Evolutionary conservation across 139 green algal species (phyloP).

Genomic region (Protoeuglena noctilucae): DNA sequence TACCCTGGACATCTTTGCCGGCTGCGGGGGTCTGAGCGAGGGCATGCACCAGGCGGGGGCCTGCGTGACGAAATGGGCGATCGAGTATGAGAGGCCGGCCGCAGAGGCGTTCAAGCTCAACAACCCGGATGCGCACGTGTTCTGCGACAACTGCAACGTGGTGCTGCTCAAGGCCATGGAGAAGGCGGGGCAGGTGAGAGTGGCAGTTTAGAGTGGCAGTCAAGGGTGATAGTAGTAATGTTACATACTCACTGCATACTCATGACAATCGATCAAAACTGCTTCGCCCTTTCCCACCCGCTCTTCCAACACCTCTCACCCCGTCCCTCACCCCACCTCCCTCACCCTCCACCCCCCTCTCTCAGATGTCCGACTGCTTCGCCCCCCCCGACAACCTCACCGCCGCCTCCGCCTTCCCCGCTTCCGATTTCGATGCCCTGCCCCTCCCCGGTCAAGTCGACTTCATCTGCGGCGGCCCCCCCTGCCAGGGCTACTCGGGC

Average conservation of each 20-base stretch:
- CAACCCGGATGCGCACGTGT: slow-evolving; percentile 57
- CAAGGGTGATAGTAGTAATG: no score
- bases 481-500: slow-evolving; percentile 92
- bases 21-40: slow-evolving; percentile 82
- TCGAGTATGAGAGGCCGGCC: slow-evolving; percentile 83
- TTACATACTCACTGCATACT: no score
- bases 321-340: no score
- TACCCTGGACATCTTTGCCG: slow-evolving; percentile 95
- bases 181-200: slow-evolving; percentile 48
- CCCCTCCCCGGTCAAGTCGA: slow-evolving; percentile 74
- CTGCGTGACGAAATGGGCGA: slow-evolving; percentile 66
- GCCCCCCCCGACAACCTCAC: slow-evolving; percentile 25
- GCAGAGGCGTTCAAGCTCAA: slow-evolving; percentile 81
- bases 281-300: no score
- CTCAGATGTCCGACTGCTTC: slow-evolving; percentile 41
- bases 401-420: slow-evolving; percentile 17
- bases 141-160: slow-evolving; percentile 88
- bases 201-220: no score
- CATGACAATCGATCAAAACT: no score
- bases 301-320: no score
- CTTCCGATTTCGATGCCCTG: slow-evolving; percentile 24
- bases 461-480: slow-evolving; percentile 87
- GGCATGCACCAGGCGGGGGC: slow-evolving; percentile 77
- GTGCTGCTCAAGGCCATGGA: slow-evolving; percentile 66
- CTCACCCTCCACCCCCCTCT: no score